A percentile compares a stretch with the other conserved stretches of the same genome.
These are phyloP conservation scores for Ophidiomyces ophidiicola DNA, from an alignment of 2,329 filamentous ascomycete genomes.

Conservation along the genomic window DNA sequence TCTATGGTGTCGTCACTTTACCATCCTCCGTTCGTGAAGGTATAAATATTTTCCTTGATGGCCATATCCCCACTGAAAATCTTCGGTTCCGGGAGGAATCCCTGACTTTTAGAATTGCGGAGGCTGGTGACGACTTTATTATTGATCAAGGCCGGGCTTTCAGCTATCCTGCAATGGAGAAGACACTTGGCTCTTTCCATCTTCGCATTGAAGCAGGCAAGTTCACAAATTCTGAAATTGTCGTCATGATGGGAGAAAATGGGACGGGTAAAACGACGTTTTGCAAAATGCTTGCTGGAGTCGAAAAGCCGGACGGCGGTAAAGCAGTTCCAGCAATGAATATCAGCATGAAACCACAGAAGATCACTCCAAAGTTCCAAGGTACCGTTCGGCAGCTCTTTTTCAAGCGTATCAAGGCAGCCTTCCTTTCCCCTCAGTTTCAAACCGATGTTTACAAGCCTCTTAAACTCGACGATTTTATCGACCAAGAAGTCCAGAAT, in stretches of 20 bases:
- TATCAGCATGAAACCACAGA: conserved; percentile 99
- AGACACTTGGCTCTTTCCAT: conserved; percentile 81
- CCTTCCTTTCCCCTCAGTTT: conserved; percentile 94
- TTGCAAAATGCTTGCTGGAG: conserved; percentile 89
- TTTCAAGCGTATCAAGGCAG: conserved; percentile 98
- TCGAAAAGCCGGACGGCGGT: conserved; percentile 74
- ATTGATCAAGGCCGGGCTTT: conserved; percentile 76
- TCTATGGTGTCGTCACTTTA: conserved; percentile 95
- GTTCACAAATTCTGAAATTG: conserved; percentile 96
- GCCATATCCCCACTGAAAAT: conserved; percentile 96
- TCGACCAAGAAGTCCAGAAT: conserved; percentile 98
- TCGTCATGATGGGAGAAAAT: conserved; percentile 99
- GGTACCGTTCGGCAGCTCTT: conserved; percentile 95
- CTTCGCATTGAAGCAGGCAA: conserved; percentile 67
- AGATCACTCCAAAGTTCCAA: conserved; percentile 95
- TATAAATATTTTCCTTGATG: conserved; percentile 98
- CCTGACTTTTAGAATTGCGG: conserved; percentile 84
- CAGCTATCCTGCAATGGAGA: conserved; percentile 79
- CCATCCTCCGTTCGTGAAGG: conserved; percentile 94
- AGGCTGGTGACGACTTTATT: conserved; percentile 78
- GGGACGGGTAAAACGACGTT: conserved; percentile 99
- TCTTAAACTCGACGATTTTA: conserved; percentile 97
- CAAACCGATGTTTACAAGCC: conserved; percentile 99
- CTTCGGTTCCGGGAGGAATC: conserved; percentile 96
- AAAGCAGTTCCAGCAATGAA: conserved; percentile 79